phyloP scores from a whole-genome alignment of 179 eudicot species.

The Patellifolia procumbens region DNA sequence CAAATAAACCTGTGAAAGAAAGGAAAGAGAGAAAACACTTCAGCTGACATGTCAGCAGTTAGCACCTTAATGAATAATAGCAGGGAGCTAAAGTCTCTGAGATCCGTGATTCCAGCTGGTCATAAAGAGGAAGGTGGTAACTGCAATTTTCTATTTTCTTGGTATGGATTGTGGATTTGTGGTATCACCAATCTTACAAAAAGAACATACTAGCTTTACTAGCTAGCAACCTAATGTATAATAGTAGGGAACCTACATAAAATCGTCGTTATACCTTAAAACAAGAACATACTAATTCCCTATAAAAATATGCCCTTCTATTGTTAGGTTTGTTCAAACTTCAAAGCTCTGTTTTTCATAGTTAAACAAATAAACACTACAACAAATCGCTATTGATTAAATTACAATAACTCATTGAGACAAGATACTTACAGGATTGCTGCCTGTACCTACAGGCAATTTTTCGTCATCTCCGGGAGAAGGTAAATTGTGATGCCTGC shows the following conservation, averaged over 20 bases:
- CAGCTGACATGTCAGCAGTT: slow-evolving; percentile 9
- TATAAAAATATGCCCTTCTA: background rate
- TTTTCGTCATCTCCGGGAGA: slow-evolving; percentile 73
- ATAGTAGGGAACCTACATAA: background rate
- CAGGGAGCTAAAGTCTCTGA: background rate
- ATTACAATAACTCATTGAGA: slow-evolving; percentile 2
- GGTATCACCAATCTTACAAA: too few species aligned
- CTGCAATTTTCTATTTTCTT: too few species aligned
- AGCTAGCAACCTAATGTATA: slow-evolving; percentile 7
- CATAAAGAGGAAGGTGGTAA: background rate
- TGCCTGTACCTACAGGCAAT: slow-evolving; percentile 96
- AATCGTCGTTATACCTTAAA: background rate
- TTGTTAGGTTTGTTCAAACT: background rate
- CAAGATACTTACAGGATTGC: slow-evolving; percentile 88
- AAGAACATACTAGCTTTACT: too few species aligned
- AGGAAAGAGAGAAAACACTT: slow-evolving; percentile 6
- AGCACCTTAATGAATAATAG: slow-evolving; percentile 2
- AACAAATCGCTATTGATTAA: background rate
- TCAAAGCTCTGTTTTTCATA: background rate
- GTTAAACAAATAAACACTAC: background rate
- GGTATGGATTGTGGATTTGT: too few species aligned
- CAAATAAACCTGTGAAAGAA: slow-evolving; percentile 67
- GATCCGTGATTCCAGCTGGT: background rate
- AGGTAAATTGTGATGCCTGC: slow-evolving; percentile 63
- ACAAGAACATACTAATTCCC: background rate